Evolutionary conservation across 2,329 filamentous ascomycete genomes (phyloP).

Genomic region (Aspergillus chevalieri): DNA sequence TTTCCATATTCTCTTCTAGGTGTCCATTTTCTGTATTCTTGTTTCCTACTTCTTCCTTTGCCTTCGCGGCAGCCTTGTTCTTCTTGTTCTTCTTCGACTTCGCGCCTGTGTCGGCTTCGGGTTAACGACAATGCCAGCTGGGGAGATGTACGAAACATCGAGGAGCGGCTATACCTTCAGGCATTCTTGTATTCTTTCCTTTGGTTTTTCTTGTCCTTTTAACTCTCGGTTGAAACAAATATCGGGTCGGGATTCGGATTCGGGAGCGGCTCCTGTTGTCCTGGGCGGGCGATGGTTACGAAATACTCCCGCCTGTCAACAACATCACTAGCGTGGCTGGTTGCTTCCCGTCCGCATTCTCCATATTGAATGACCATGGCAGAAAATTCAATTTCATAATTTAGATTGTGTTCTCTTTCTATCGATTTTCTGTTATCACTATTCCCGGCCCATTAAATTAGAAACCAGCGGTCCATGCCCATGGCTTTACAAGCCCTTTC

Average conservation of each 20-base stretch:
- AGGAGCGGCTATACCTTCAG: conserved; percentile 12
- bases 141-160: background rate
- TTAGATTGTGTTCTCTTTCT: too few species aligned
- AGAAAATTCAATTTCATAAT: too few species aligned
- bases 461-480: too few species aligned
- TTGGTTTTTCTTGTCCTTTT: background rate
- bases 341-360: conserved; percentile 10
- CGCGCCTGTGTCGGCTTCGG: conserved; percentile 27
- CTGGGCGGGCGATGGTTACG: conserved; percentile 5
- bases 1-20: conserved; percentile 13
- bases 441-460: too few species aligned
- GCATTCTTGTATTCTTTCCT: conserved; percentile 12
- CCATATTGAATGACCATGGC: background rate
- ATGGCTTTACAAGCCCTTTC: too few species aligned
- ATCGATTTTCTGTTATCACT: too few species aligned
- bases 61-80: conserved; percentile 48
- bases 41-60: conserved; percentile 32
- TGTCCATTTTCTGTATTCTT: conserved; percentile 18
- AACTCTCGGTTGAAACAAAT: background rate
- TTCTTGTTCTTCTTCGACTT: conserved; percentile 55
- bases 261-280: background rate
- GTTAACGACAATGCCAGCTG: conserved; percentile 15
- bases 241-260: background rate
- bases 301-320: conserved; percentile 28
- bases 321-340: conserved; percentile 29